These are phyloP conservation scores for Pugionium dolabratum DNA, from an alignment of 345 rosid species.

Conservation along the genomic window DNA sequence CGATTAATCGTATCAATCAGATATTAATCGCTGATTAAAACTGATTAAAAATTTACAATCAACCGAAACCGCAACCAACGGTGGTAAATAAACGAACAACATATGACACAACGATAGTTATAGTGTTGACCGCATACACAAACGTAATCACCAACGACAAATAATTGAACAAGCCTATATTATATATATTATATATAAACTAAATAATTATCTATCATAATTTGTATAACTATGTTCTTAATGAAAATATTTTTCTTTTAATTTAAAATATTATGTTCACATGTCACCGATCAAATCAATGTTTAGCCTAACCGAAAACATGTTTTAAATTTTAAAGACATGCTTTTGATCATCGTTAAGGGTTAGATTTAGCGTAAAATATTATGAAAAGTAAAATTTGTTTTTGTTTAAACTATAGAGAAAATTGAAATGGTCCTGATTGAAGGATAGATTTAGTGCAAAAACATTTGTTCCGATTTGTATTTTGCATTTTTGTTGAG, in stretches of 20 bases:
- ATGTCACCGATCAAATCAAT: neutral
- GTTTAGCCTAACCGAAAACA: neutral
- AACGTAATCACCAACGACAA: no score
- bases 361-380: no score
- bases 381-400: no score
- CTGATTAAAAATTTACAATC: no score
- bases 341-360: neutral
- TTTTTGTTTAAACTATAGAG: neutral
- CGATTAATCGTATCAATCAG: no score
- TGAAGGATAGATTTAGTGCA: neutral
- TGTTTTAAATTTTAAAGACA: neutral
- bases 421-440: conserved; percentile 6
- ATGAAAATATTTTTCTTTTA: neutral
- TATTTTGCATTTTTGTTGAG: conserved; percentile 11
- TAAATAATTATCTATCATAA: neutral
- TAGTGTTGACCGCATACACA: no score
- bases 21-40: no score
- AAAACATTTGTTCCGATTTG: neutral
- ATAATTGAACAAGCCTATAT: no score
- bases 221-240: neutral
- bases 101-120: no score
- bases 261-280: neutral
- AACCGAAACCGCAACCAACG: no score
- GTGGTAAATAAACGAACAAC: no score
- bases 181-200: no score